Evolutionary conservation across 208 protist species (phyloP).

Genomic region (Trypanosoma cruzi): DNA sequence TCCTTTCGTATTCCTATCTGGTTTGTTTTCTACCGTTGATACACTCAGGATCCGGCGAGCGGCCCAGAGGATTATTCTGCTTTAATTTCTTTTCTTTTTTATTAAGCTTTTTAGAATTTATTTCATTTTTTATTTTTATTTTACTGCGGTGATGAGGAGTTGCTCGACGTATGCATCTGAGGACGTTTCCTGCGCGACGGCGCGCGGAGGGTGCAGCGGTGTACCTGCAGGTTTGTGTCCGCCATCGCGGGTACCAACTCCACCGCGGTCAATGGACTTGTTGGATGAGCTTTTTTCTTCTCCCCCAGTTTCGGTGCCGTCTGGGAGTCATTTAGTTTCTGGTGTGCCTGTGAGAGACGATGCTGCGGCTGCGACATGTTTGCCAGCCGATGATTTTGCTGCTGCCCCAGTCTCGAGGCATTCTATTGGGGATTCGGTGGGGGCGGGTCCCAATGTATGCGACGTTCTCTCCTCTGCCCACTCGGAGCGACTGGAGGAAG

Average conservation of each 20-base stretch:
- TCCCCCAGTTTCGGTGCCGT: neutral
- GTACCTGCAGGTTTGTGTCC: neutral
- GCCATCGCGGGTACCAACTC: neutral
- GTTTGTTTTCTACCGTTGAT: too few species aligned
- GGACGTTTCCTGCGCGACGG: neutral
- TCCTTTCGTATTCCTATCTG: too few species aligned
- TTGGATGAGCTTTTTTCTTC: slow-evolving; percentile 11
- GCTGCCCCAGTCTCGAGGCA: neutral
- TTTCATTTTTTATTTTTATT: slow-evolving; percentile 15
- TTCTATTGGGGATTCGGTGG: neutral
- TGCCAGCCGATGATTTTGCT: too few species aligned
- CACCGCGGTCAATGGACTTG: neutral
- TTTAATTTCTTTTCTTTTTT: too few species aligned
- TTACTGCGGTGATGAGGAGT: slow-evolving; percentile 2
- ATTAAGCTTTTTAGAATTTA: too few species aligned
- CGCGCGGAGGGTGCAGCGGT: neutral
- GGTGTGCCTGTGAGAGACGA: neutral
- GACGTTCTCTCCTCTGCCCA: neutral
- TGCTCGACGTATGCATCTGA: neutral
- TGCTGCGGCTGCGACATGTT: too few species aligned
- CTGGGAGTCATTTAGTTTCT: neutral
- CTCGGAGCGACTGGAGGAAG: slow-evolving; percentile 3
- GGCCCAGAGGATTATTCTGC: too few species aligned
- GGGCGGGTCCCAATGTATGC: neutral
- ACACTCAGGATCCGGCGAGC: too few species aligned